Base-by-base conservation (phyloP, 2,329 filamentous ascomycete species). In the Clarireedia monteithiana region DNA sequence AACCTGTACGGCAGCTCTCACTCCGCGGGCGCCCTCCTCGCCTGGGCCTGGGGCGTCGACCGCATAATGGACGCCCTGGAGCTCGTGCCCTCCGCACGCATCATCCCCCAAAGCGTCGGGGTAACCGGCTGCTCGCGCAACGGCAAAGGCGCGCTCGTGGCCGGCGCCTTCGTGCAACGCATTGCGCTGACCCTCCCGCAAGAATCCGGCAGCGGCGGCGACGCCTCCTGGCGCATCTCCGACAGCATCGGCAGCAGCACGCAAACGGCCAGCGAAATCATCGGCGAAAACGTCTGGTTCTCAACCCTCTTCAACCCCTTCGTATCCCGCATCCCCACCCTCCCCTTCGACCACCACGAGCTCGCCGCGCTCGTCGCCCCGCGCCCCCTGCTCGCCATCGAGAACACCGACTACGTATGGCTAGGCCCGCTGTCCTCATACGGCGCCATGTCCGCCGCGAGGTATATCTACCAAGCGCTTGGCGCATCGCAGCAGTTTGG, bases 51-150 rank as follows among this genome's bases (percentile, higher is more conserved):
- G 81, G 82, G 78, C 55, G 79, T 83, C 2, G 77, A 77, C 63
- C 78, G 80, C 51, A 74, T 84, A 60, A 76, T 85, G 50, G 81
- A 85, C 65, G 79, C 75, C 15, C 72, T 85, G 39, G 80, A 83
- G 71, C 67, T 66, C 12, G 74, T 73, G 23, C 72, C 74, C 2
- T 72, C 72, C 40, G 63, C 66, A 2, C 61, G 62, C 9, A 82
- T 85, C 66, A 74, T 81, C 67, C 63, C 73, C 24, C 72, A 66
- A 39, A 72, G 71, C 2, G 68, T 81, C 20, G 82, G 79, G 48
- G 80, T 84, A 2, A 84, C 81, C 14, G 82, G 82, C 5, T 85
- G 82, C 73, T 84, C 80, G 53, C 77, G 82, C 42, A 83, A 84
- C 69, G 82, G 81, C 55, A 85, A 85, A 71, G 82, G 82, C 12